Base-by-base conservation (phyloP, 495 filamentous ascomycete species). In the Penicillium fimorum region DNA sequence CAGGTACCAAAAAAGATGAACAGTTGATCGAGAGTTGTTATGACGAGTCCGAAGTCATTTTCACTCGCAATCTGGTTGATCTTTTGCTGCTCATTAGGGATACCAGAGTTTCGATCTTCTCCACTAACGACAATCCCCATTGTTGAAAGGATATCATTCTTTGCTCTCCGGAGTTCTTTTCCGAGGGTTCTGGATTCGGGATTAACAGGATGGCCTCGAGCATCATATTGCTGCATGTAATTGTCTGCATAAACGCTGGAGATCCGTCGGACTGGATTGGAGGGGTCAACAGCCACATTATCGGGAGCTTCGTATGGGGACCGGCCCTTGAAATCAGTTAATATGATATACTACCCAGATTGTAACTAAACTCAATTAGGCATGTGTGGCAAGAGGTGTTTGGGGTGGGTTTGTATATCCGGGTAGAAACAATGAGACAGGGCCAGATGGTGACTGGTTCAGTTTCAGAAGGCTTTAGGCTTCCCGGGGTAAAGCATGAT, bases 281-380 rank as follows among this genome's bases (percentile, higher is more conserved):
- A 56, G 29, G 51, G 61, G 12, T 66, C 61, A 25, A 58, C 55
- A 24, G 56, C 30, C 24, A 59, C 47, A 40, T 50, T 55, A 25
- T 74, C 77, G 13, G 85, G 82, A 48, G 82, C 76, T 61, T 90
- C 86, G 55, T 89, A 90, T 47, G 86, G 86, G 9, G 86, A 89
- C 13, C 88, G 82, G 54, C 87, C 88, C 87, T 87, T 63, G n/a
- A 27, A 47, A 40, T 27, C 18, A 25, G 60, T 74, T 30, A 73
- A 59, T 62, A 59, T 24, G 59, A 33, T 35, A 46, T 47, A 20
- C 33, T 45, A 37, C 35, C 11, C 25, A 11, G 37, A 4, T 47
- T 20, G 4, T 20, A 17, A 32, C 29, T 32, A 32, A 4, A 11
- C 10, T 18, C 29, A 20, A 47, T 18, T 5, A 30, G 5, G 8